Percentiles rank a stretch among this genome's conserved stretches.
Conservation (phyloP, 495 filamentous ascomycete genomes). For the Bombardia bombarda region DNA sequence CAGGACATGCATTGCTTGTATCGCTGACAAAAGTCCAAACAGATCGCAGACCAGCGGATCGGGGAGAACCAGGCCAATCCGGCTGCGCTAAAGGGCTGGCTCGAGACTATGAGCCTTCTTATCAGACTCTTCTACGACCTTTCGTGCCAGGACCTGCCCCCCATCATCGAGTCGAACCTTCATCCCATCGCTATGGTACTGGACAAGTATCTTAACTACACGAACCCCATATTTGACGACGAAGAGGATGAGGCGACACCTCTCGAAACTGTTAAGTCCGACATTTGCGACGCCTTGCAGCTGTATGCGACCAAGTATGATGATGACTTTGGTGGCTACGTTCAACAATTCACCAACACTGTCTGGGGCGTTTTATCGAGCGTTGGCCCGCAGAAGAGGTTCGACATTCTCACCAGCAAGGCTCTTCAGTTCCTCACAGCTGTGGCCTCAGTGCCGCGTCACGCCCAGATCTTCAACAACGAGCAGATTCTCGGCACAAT, state of each 20-base stretch:
- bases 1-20: too few species aligned
- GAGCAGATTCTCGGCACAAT: slow-evolving; percentile 68
- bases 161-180: slow-evolving; percentile 83
- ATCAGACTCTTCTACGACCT: slow-evolving; percentile 92
- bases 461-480: slow-evolving; percentile 80
- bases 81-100: slow-evolving; percentile 60
- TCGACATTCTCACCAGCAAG: slow-evolving; percentile 91
- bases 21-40: too few species aligned
- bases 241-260: slow-evolving; percentile 82
- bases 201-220: slow-evolving; percentile 88
- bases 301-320: slow-evolving; percentile 90
- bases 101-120: slow-evolving; percentile 75
- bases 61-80: slow-evolving; percentile 67
- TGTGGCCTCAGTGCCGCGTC: slow-evolving; percentile 63
- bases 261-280: slow-evolving; percentile 78
- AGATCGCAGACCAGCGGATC: slow-evolving; percentile 71
- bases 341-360: slow-evolving; percentile 74
- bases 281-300: slow-evolving; percentile 81
- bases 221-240: slow-evolving; percentile 70
- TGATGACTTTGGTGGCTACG: slow-evolving; percentile 75
- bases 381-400: slow-evolving; percentile 79
- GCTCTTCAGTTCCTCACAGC: slow-evolving; percentile 90
- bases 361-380: slow-evolving; percentile 87
- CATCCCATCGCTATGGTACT: slow-evolving; percentile 64
- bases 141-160: slow-evolving; percentile 91